phyloP scores from a whole-genome alignment of 2,329 filamentous ascomycete genomes.

The Metarhizium anisopliae region DNA sequence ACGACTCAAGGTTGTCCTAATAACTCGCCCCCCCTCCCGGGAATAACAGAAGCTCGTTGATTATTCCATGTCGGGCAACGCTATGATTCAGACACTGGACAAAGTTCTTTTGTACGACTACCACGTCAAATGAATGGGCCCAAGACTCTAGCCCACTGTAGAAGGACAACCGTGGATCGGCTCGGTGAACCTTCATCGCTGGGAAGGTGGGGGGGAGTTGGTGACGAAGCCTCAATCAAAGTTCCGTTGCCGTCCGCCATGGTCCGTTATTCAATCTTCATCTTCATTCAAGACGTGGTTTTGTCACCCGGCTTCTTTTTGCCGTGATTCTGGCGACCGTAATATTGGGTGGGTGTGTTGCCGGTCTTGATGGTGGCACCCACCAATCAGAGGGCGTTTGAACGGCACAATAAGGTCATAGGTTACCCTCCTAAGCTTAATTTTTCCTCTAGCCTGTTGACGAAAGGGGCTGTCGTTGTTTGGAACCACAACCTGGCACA shows the following conservation, averaged over 20 bases:
- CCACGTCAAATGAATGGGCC: too few species aligned
- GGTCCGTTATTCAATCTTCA: background rate
- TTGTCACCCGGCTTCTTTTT: background rate
- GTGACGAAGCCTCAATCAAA: background rate
- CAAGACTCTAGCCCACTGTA: too few species aligned
- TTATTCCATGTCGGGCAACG: background rate
- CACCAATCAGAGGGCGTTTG: background rate
- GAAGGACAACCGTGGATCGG: too few species aligned
- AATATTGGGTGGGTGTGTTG: background rate
- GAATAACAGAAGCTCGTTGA: background rate
- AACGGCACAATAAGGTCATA: constrained; percentile 6
- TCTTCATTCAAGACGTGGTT: background rate
- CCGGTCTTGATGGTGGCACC: background rate
- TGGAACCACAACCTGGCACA: background rate
- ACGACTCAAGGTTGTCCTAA: too few species aligned
- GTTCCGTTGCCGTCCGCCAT: background rate
- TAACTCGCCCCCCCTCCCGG: background rate
- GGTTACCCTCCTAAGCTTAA: constrained; percentile 11
- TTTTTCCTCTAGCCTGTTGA: constrained; percentile 3
- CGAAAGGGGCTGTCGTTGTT: constrained; percentile 4
- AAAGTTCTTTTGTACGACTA: too few species aligned
- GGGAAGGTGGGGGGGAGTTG: too few species aligned
- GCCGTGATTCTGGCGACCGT: background rate
- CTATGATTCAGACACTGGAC: background rate
- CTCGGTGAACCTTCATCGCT: too few species aligned